Percentiles rank a stretch among this genome's conserved stretches.
phyloP scores from a whole-genome alignment of 768 basidiomycete genomes.

The Exsudoporus frostii region DNA sequence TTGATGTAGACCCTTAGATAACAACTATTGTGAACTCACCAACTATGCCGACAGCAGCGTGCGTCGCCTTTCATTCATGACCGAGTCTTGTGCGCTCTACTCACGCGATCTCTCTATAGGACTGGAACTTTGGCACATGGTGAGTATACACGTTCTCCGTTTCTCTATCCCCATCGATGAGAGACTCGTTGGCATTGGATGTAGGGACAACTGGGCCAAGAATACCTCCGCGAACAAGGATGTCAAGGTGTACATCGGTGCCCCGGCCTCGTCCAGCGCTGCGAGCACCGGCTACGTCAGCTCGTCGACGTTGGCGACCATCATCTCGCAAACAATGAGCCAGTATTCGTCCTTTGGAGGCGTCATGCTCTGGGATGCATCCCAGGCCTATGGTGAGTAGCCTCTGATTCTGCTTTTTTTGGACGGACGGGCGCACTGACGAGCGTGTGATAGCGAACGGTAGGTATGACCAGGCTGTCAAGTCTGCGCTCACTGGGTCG shows the following conservation, averaged over 20 bases:
- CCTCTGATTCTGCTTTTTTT: no score
- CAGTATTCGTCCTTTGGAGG: conserved; percentile 47
- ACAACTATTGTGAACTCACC: conserved; percentile 42
- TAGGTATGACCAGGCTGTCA: conserved; percentile 41
- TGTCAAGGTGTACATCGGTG: conserved; percentile 49
- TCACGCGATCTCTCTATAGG: conserved; percentile 31
- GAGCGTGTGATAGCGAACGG: conserved; percentile 34
- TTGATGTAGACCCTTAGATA: conserved; percentile 32
- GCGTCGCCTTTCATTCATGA: conserved; percentile 8
- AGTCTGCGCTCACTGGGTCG: conserved; percentile 36
- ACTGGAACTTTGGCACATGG: conserved; percentile 43
- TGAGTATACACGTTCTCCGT: conserved; percentile 4
- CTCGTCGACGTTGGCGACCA: conserved; percentile 30
- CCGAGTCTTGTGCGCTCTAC: background rate
- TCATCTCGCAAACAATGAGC: conserved; percentile 32
- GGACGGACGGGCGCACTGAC: background rate
- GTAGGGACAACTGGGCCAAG: conserved; percentile 47
- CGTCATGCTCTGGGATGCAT: conserved; percentile 42
- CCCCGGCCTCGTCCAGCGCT: conserved; percentile 39
- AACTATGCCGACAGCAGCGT: conserved; percentile 43
- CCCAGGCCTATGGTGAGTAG: conserved; percentile 41
- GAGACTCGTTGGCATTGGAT: background rate
- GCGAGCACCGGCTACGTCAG: conserved; percentile 43
- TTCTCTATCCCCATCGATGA: background rate
- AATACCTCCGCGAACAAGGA: conserved; percentile 40